phyloP scores from a whole-genome alignment of 805 yeast genomes.

The Danielozyma ontarioensis region DNA sequence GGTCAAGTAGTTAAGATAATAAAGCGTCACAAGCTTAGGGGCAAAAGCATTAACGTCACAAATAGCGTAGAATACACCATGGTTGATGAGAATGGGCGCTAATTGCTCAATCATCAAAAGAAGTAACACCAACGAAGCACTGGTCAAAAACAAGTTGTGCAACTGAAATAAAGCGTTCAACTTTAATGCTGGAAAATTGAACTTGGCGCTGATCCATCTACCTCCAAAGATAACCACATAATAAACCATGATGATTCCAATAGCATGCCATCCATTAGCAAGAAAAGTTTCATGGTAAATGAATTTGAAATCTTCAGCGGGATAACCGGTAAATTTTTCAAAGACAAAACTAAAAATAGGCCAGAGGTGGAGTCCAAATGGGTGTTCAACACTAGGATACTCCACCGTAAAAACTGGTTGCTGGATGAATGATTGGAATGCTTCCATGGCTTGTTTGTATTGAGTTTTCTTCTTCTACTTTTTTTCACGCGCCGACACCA shows the following conservation, averaged over 20 bases:
- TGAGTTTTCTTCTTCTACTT: too few species aligned
- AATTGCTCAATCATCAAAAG: constrained; percentile 78
- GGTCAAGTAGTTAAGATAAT: constrained; percentile 87
- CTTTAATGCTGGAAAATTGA: constrained; percentile 60
- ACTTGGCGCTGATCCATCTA: constrained; percentile 49
- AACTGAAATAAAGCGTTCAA: constrained; percentile 74
- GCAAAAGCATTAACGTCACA: constrained; percentile 80
- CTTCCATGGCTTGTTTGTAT: too few species aligned
- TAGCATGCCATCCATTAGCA: constrained; percentile 55
- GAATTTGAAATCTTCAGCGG: constrained; percentile 66
- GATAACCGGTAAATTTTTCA: constrained; percentile 43
- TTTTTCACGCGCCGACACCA: too few species aligned
- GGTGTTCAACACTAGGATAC: constrained; percentile 37
- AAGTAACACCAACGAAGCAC: constrained; percentile 60
- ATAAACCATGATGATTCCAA: constrained; percentile 36
- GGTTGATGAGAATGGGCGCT: constrained; percentile 63
- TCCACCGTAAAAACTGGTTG: constrained; percentile 17
- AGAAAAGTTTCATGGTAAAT: constrained; percentile 61
- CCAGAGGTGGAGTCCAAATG: constrained; percentile 62
- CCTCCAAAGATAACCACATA: constrained; percentile 60
- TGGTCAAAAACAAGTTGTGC: constrained; percentile 75
- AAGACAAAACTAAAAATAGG: constrained; percentile 54
- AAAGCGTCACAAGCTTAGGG: constrained; percentile 72
- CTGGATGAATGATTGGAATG: neutral
- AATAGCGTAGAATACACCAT: constrained; percentile 81